These are phyloP conservation scores for Talaromyces wortmannii DNA, from an alignment of 495 filamentous ascomycete genomes.

Conservation along the genomic window DNA sequence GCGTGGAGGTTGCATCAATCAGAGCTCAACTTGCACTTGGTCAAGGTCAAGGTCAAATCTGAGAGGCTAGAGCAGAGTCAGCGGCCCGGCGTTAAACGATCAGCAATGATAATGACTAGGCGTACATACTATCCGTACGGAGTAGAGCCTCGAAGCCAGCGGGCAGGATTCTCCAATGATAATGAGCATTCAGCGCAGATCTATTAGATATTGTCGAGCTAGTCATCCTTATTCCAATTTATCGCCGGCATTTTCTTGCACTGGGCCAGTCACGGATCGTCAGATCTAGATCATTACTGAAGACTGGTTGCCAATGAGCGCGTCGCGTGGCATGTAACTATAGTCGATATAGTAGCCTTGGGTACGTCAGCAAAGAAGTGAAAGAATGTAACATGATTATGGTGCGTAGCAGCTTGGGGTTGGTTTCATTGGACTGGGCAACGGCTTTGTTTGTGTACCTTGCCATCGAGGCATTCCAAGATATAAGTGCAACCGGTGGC, in stretches of 20 bases:
- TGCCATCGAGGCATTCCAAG: background rate
- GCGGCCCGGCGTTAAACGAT: too few species aligned
- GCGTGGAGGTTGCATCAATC: too few species aligned
- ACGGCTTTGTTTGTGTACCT: background rate
- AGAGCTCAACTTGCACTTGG: too few species aligned
- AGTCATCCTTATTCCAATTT: background rate
- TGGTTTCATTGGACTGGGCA: background rate
- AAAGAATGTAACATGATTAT: background rate
- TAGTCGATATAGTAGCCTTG: background rate
- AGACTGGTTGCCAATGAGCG: background rate
- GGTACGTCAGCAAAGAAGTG: background rate
- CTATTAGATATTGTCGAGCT: background rate
- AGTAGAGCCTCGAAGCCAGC: too few species aligned
- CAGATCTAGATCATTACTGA: background rate
- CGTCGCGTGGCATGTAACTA: background rate
- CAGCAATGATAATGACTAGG: too few species aligned
- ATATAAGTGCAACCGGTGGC: background rate
- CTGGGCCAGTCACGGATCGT: background rate
- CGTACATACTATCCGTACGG: too few species aligned
- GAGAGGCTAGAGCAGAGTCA: too few species aligned
- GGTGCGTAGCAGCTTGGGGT: background rate
- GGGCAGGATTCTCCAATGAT: too few species aligned
- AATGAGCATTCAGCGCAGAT: background rate
- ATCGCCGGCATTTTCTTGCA: background rate
- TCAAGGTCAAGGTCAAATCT: too few species aligned